Conservation (phyloP, 345 rosid species). For the Brassica cretica region DNA sequence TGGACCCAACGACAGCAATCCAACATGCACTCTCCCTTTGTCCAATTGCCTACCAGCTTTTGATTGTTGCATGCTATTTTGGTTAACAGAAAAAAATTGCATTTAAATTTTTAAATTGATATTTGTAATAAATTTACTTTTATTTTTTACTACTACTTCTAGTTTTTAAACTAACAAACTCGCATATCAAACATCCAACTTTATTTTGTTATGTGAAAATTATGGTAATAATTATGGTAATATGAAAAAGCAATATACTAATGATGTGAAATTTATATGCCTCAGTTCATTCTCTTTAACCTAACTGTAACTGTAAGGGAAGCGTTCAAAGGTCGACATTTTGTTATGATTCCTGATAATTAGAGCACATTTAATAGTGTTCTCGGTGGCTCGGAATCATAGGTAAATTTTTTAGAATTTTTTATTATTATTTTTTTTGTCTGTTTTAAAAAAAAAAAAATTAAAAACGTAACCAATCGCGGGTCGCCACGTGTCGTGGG, state of each 20-base stretch:
- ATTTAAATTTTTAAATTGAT: neutral
- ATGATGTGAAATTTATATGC: neutral
- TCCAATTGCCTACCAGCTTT: conserved; percentile 12
- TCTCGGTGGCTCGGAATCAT: no score
- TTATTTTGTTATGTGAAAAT: neutral
- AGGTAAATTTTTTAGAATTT: no score
- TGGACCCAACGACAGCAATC: neutral
- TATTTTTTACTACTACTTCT: neutral
- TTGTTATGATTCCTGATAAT: neutral
- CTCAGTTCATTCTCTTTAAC: neutral
- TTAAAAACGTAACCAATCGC: no score
- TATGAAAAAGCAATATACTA: neutral
- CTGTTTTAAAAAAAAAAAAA: no score
- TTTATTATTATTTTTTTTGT: no score
- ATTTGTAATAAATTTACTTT: neutral
- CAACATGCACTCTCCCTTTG: conserved; percentile 2
- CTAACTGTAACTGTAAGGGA: neutral
- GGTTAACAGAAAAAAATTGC: neutral
- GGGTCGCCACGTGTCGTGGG: no score
- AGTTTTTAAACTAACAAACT: neutral
- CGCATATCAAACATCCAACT: neutral
- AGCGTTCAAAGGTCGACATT: neutral
- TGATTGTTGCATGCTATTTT: conserved; percentile 1
- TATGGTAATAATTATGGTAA: neutral
- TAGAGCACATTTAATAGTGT: no score